These are phyloP conservation scores for Mucor mucedo DNA, from an alignment of 371 early-diverging fungal species.

Conservation along the genomic window DNA sequence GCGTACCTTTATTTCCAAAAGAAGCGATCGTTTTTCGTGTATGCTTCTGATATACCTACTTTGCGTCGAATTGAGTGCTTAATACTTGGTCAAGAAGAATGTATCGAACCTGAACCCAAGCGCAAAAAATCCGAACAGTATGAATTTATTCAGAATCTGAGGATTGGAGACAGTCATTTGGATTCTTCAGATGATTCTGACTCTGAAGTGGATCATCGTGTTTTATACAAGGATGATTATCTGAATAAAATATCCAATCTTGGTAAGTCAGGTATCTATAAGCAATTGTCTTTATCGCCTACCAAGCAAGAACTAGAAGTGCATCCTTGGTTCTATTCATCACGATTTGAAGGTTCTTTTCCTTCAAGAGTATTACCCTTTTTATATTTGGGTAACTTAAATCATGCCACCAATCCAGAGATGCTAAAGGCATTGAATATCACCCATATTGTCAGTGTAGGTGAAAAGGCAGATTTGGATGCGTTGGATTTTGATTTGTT, in stretches of 20 bases:
- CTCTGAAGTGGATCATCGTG: constrained; percentile 15
- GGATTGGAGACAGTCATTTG: background rate
- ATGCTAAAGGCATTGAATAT: constrained; percentile 63
- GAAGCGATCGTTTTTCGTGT: constrained; percentile 67
- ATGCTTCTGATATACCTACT: constrained; percentile 55
- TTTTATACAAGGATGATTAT: constrained; percentile 29
- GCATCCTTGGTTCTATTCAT: constrained; percentile 65
- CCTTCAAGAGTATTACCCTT: constrained; percentile 68
- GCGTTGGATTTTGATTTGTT: constrained; percentile 37
- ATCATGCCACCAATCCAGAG: constrained; percentile 69
- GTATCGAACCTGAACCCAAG: constrained; percentile 25
- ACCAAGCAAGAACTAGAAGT: constrained; percentile 22
- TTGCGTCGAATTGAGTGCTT: constrained; percentile 39
- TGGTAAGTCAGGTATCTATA: constrained; percentile 6
- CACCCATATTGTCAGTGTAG: constrained; percentile 67
- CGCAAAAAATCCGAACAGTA: constrained; percentile 15
- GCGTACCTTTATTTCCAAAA: constrained; percentile 66
- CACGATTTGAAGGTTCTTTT: constrained; percentile 70
- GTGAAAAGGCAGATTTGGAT: constrained; percentile 60
- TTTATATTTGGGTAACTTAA: constrained; percentile 67
- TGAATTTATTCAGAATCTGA: background rate
- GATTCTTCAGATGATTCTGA: constrained; percentile 1
- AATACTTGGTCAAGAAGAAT: constrained; percentile 22
- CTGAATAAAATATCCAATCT: constrained; percentile 40
- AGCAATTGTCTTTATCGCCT: constrained; percentile 19